Conservation (phyloP, 805 yeast species). For the Nakazawaea anatomiae region DNA sequence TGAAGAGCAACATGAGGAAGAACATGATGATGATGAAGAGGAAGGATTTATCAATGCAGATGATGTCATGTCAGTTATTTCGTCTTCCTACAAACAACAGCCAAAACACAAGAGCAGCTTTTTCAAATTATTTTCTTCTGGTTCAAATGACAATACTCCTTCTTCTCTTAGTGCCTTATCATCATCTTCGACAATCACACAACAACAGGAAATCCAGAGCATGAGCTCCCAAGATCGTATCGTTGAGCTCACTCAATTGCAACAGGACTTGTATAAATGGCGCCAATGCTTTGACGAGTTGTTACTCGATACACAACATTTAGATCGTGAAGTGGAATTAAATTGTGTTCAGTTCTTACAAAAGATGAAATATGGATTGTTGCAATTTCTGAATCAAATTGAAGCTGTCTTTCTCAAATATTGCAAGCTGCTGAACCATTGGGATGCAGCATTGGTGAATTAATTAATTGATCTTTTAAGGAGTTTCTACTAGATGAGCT, state of each 20-base stretch:
- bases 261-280: constrained; percentile 33
- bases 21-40: constrained; percentile 13
- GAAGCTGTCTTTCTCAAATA: constrained; percentile 18
- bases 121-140: constrained; percentile 2
- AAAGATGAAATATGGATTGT: constrained; percentile 34
- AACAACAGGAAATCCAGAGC: too few relatives aligned
- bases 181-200: too few relatives aligned
- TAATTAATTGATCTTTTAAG: too few relatives aligned
- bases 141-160: constrained; percentile 9
- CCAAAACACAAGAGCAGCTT: constrained; percentile 7
- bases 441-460: background rate
- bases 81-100: background rate
- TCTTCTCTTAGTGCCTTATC: too few relatives aligned
- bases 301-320: constrained; percentile 34
- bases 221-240: constrained; percentile 4
- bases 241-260: constrained; percentile 17
- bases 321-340: constrained; percentile 36
- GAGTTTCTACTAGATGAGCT: too few relatives aligned
- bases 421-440: constrained; percentile 7
- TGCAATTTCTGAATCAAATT: constrained; percentile 30
- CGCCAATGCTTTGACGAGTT: constrained; percentile 41
- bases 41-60: constrained; percentile 6
- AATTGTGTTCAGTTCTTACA: constrained; percentile 30
- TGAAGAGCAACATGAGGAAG: background rate
- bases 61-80: background rate